phyloP scores from a whole-genome alignment of 768 basidiomycete genomes.

The Mycena alexandri region DNA sequence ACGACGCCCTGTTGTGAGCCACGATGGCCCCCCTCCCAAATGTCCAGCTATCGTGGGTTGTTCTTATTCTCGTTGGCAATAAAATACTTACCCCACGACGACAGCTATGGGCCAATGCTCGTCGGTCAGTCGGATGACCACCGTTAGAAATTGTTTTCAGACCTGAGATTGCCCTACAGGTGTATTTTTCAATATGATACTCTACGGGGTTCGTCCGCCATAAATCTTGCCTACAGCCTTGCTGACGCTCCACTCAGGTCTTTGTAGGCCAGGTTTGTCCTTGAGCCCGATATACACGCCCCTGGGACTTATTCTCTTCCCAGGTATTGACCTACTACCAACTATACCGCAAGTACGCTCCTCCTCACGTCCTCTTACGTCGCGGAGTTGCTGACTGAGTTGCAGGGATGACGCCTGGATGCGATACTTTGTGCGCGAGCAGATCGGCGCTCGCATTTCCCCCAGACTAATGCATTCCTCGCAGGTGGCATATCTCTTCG shows the following conservation, averaged over 20 bases:
- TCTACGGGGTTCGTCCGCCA: slow-evolving; percentile 22
- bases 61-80: background rate
- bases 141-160: background rate
- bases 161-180: background rate
- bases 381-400: background rate
- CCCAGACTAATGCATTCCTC: background rate
- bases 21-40: slow-evolving; percentile 15
- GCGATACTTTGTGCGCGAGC: slow-evolving; percentile 14
- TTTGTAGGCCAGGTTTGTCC: slow-evolving; percentile 10
- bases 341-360: slow-evolving; percentile 5
- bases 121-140: background rate
- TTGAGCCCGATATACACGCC: background rate
- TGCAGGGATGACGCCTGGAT: slow-evolving; percentile 17
- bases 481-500: slow-evolving; percentile 21
- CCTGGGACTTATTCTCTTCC: background rate
- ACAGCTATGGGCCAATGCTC: slow-evolving; percentile 18
- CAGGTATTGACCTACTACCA: slow-evolving; percentile 22
- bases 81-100: background rate
- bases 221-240: background rate
- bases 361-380: too few species aligned
- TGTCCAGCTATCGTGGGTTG: slow-evolving; percentile 9
- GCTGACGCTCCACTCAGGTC: background rate
- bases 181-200: slow-evolving; percentile 31
- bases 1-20: background rate
- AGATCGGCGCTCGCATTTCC: background rate